These are phyloP conservation scores for Penicillium verhagenii DNA, from an alignment of 495 filamentous ascomycete species.

Conservation along the genomic window DNA sequence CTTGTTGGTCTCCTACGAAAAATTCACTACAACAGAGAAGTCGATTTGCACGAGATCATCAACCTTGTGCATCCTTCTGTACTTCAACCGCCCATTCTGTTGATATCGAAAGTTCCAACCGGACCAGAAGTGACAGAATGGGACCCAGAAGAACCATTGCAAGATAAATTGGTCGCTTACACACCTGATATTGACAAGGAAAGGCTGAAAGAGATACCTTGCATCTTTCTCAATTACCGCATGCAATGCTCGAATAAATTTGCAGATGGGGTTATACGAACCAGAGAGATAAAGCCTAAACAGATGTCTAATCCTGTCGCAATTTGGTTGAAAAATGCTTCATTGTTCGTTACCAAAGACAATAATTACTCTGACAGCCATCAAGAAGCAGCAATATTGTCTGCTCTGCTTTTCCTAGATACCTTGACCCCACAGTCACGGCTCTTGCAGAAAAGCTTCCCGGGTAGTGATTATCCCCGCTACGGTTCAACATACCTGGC, in stretches of 20 bases:
- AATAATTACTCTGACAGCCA: not conserved
- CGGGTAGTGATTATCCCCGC: not conserved
- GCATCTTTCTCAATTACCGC: not conserved
- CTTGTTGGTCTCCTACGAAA: not conserved
- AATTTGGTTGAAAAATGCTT: not conserved
- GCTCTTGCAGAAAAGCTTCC: not conserved
- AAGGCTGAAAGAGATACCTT: not conserved
- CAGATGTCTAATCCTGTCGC: not conserved
- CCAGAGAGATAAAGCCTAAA: not conserved
- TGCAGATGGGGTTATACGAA: not conserved
- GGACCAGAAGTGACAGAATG: not conserved
- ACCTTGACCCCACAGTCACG: not conserved
- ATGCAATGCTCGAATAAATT: not conserved
- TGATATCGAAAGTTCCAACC: not conserved
- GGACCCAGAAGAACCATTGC: not conserved
- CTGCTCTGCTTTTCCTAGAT: not conserved
- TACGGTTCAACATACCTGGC: not conserved
- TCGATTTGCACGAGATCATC: not conserved
- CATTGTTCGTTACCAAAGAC: not conserved
- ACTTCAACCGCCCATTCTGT: not conserved
- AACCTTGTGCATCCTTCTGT: not conserved
- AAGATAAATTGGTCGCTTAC: not conserved
- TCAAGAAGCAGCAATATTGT: not conserved
- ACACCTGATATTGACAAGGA: not conserved
- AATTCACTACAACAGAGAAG: no score